Evolutionary conservation across 345 rosid genomes (phyloP).

Genomic region (Geranium brycei): DNA sequence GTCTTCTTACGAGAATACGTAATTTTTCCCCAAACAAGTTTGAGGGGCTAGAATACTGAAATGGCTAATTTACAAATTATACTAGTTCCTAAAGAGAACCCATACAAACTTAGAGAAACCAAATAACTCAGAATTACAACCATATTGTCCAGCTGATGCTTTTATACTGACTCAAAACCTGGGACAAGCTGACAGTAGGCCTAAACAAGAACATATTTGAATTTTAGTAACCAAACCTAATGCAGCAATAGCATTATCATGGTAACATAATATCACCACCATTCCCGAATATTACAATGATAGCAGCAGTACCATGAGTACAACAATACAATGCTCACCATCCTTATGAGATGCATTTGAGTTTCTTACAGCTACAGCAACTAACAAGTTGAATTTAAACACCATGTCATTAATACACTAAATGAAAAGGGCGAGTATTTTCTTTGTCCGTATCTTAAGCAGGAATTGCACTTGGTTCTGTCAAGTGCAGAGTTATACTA

Average conservation of each 20-base stretch:
- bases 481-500: background rate
- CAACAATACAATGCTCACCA: too few relatives aligned
- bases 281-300: too few relatives aligned
- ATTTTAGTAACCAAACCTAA: background rate
- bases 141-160: too few relatives aligned
- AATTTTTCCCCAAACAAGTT: background rate
- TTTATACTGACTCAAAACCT: too few relatives aligned
- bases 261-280: background rate
- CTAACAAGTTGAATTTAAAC: background rate
- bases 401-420: background rate
- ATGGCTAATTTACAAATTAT: too few relatives aligned
- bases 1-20: background rate
- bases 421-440: background rate
- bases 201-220: background rate
- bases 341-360: too few relatives aligned
- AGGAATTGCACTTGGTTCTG: background rate
- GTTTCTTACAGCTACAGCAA: background rate
- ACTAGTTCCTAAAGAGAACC: background rate
- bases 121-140: too few relatives aligned
- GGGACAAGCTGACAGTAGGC: too few relatives aligned
- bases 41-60: background rate
- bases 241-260: background rate
- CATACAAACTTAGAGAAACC: background rate
- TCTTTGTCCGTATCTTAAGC: background rate
- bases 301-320: too few relatives aligned